Evolutionary conservation across 2,329 filamentous ascomycete species (phyloP), one percentile per base, ranked within the genome.

Genomic region (Monilinia fructicola): DNA sequence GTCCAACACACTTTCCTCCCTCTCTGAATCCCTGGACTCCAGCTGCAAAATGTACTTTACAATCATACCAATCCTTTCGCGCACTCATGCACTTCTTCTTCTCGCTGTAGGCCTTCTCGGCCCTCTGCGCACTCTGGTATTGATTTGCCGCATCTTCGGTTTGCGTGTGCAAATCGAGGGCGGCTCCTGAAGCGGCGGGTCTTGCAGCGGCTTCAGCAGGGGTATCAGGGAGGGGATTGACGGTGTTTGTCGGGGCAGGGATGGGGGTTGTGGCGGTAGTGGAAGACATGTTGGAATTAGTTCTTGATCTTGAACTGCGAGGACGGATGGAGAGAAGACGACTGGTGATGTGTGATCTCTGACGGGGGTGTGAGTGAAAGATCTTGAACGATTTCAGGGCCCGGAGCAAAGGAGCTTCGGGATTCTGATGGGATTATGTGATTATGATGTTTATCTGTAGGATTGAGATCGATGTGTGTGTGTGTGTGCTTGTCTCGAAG

Each of bases 331-430:
- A 64, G 9, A 26, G 62, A 28, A 64, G 62, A 58, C 54, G 58
- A 60, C 28, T 16, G 58, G 53, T 58, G 18, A 65, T 65, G 23
- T 65, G 18, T 21, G 53, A 42, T 38, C 62, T 55, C 28, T 65
- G 62, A 59, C 53, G 62, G 53, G 53, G 53, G 42, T 38, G 26
- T 65, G 62, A 65, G 53, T 59, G 62, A 65, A 65, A 58, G 38
- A 59, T 58, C 12, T 31, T 65, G 62, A 65, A 65, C 10, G 54
- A 65, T 58, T 54, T 54, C 12, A 16, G 11, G 11, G 35, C 62
- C 40, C 53, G 35, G n/a, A 58, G n/a, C n/a, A 9, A 23, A 5
- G 31, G 28, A 26, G 58, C 58, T 60, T 46, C 44, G 28, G 28
- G 44, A 42, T 48, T 4, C 31, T 23, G 18, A 28, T 58, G 62